These are phyloP conservation scores for Conoideocrella luteorostrata DNA, from an alignment of 2,329 filamentous ascomycete species.

Conservation along the genomic window DNA sequence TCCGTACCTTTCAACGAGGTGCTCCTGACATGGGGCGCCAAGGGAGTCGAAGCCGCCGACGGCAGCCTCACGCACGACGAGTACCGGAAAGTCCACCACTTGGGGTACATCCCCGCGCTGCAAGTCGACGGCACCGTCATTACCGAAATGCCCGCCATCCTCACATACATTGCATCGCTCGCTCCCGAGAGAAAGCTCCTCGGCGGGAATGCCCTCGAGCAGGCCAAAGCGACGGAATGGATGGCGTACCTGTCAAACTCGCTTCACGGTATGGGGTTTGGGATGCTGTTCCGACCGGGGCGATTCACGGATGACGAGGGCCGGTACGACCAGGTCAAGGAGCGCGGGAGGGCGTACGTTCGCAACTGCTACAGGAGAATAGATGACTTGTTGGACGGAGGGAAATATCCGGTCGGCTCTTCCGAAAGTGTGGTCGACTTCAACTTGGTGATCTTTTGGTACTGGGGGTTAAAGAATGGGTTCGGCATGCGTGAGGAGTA, in stretches of 20 bases:
- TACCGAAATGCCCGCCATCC: slow-evolving; percentile 26
- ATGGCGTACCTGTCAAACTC: slow-evolving; percentile 25
- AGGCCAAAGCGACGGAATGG: slow-evolving; percentile 25
- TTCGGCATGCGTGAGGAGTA: slow-evolving; percentile 13
- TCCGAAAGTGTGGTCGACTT: slow-evolving; percentile 17
- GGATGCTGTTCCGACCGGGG: slow-evolving; percentile 16
- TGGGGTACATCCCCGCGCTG: slow-evolving; percentile 25
- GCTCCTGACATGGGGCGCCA: slow-evolving; percentile 12
- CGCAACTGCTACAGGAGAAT: slow-evolving; percentile 13
- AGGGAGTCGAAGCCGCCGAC: slow-evolving; percentile 20
- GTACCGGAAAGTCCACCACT: slow-evolving; percentile 23
- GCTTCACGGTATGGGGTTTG: slow-evolving; percentile 23
- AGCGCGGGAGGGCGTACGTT: slow-evolving; percentile 11
- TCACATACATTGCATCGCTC: slow-evolving; percentile 24
- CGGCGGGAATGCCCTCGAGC: slow-evolving; percentile 14
- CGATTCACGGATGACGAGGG: slow-evolving; percentile 20
- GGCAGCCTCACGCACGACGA: slow-evolving; percentile 22
- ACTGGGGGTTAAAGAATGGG: slow-evolving; percentile 11
- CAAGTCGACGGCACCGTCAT: slow-evolving; percentile 21
- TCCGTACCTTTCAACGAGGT: slow-evolving; percentile 18
- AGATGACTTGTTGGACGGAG: slow-evolving; percentile 11
- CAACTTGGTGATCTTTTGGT: slow-evolving; percentile 17
- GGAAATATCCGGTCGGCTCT: slow-evolving; percentile 14
- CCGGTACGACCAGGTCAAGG: slow-evolving; percentile 9
- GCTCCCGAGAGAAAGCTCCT: slow-evolving; percentile 14